Evolutionary conservation across 345 rosid genomes (phyloP).

Genomic region (Eucalyptus sp.): DNA sequence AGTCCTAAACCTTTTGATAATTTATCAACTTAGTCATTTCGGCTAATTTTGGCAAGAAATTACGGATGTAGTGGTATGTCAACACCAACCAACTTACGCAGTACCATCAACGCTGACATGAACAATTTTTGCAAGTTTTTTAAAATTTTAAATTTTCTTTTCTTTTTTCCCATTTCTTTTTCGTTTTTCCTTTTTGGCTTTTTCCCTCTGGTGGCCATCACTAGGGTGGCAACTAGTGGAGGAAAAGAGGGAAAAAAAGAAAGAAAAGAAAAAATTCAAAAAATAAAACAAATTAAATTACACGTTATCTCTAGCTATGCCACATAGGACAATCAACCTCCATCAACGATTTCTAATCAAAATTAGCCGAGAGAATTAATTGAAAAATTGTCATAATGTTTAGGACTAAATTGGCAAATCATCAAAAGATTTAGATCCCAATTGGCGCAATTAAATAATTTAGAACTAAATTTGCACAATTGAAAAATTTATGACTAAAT

Average conservation of each 20-base stretch:
- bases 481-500: too few relatives aligned
- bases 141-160: rapidly evolving
- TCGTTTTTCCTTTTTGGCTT: too few relatives aligned
- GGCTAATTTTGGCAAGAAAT: too few relatives aligned
- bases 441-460: too few relatives aligned
- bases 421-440: not conserved
- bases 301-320: not conserved
- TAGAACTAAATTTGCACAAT: not conserved
- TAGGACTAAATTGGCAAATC: not conserved
- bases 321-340: not conserved
- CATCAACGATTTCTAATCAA: not conserved
- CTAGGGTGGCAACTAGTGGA: not conserved
- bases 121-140: not conserved
- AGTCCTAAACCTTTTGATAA: not conserved
- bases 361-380: not conserved
- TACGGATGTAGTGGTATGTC: too few relatives aligned
- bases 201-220: not conserved
- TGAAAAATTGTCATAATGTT: too few relatives aligned
- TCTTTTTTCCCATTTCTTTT: too few relatives aligned
- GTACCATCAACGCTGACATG: not conserved
- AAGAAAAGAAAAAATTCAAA: too few relatives aligned
- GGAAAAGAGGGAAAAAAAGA: not conserved
- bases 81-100: not conserved
- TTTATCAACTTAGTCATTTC: rapidly evolving
- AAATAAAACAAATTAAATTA: too few relatives aligned